These are phyloP conservation scores for Botryotinia globosa DNA, from an alignment of 2,329 filamentous ascomycete genomes.

Conservation along the genomic window DNA sequence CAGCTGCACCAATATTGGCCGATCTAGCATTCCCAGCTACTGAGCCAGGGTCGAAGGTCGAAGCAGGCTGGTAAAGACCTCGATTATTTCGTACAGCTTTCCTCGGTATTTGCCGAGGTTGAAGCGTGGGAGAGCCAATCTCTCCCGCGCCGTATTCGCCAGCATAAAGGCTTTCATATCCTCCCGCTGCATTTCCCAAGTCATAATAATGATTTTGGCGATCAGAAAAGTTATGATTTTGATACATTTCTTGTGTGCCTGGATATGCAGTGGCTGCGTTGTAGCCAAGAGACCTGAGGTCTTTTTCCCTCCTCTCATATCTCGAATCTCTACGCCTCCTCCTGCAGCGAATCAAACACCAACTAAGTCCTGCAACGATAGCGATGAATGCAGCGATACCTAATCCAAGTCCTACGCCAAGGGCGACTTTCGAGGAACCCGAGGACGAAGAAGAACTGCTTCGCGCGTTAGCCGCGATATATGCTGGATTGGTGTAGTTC, in stretches of 20 bases:
- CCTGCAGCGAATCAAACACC: conserved; percentile 42
- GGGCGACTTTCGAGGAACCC: conserved; percentile 47
- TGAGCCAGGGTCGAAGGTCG: conserved; percentile 43
- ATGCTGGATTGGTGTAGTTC: conserved; percentile 51
- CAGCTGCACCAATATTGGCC: conserved; percentile 47
- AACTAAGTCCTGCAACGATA: conserved; percentile 47
- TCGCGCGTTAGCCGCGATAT: conserved; percentile 27
- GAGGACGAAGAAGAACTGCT: conserved; percentile 33
- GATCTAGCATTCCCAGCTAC: conserved; percentile 42
- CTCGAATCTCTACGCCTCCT: conserved; percentile 45
- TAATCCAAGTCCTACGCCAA: conserved; percentile 64
- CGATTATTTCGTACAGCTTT: conserved; percentile 39
- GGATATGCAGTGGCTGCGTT: conserved; percentile 28
- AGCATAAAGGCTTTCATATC: conserved; percentile 33
- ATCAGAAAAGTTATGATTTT: conserved; percentile 22
- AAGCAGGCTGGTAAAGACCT: conserved; percentile 42
- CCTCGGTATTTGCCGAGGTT: conserved; percentile 36
- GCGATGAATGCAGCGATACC: conserved; percentile 54
- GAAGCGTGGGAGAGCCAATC: conserved; percentile 20
- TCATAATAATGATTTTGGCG: conserved; percentile 25
- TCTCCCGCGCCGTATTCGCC: conserved; percentile 29
- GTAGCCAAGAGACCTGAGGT: conserved; percentile 51
- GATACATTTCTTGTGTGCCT: conserved; percentile 27
- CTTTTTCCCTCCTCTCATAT: conserved; percentile 49
- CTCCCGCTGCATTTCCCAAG: conserved; percentile 33